These are phyloP conservation scores for Boletus sp. DNA, from an alignment of 768 basidiomycete genomes.

Conservation along the genomic window DNA sequence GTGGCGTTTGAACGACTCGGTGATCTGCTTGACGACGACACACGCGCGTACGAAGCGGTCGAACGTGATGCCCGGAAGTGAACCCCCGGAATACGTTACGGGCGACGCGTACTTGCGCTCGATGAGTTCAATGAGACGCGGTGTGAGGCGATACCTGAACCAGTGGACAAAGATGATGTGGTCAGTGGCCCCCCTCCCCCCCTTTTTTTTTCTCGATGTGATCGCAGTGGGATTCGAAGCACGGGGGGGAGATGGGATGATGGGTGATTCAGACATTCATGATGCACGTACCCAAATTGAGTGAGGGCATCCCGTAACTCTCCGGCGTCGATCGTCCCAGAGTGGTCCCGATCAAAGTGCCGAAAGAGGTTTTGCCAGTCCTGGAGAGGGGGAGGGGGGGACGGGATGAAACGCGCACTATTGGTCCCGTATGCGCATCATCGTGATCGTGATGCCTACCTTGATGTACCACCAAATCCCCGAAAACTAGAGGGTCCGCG, in stretches of 20 bases:
- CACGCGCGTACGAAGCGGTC: constrained; percentile 87
- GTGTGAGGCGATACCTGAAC: constrained; percentile 61
- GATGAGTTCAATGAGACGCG: constrained; percentile 59
- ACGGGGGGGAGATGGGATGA: neutral
- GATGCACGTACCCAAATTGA: constrained; percentile 60
- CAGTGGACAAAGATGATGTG: neutral
- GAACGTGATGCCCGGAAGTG: constrained; percentile 67
- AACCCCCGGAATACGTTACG: constrained; percentile 30
- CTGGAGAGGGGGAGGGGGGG: constrained; percentile 24
- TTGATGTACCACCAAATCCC: constrained; percentile 85
- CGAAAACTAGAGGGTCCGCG: constrained; percentile 47
- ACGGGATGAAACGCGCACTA: neutral
- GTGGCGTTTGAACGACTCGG: constrained; percentile 62
- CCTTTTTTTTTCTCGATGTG: no score
- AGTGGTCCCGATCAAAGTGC: constrained; percentile 81
- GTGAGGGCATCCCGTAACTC: constrained; percentile 68
- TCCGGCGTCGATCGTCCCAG: constrained; percentile 68
- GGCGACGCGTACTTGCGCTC: constrained; percentile 71
- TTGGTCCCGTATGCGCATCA: neutral
- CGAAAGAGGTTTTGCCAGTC: constrained; percentile 85
- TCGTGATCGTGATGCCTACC: constrained; percentile 20
- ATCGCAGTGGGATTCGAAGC: no score
- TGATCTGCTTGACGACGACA: constrained; percentile 75
- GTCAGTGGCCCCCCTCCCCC: neutral
- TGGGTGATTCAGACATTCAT: neutral